Conservation (phyloP, 768 basidiomycete species). For the Naganishia antarctica region DNA sequence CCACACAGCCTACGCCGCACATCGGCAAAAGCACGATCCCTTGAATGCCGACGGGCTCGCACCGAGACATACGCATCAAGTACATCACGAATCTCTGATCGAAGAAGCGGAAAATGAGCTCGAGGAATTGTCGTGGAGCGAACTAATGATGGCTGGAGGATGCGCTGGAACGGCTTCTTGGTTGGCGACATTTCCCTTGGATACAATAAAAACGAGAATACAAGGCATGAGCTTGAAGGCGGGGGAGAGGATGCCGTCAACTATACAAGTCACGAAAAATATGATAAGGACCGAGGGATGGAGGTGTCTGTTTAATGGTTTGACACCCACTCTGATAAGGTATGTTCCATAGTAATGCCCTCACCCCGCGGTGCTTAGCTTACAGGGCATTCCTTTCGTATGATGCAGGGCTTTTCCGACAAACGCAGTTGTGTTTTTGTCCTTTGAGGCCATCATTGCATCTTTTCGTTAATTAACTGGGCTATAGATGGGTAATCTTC, state of each 20-base stretch:
- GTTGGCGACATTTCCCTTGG: slow-evolving; percentile 75
- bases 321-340: slow-evolving; percentile 76
- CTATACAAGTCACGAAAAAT: slow-evolving; percentile 30
- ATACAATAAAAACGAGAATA: slow-evolving; percentile 84
- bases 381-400: neutral
- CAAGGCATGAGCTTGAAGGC: slow-evolving; percentile 52
- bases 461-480: slow-evolving; percentile 14
- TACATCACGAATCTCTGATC: slow-evolving; percentile 52
- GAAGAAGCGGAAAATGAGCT: slow-evolving; percentile 52
- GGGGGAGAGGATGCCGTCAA: slow-evolving; percentile 19
- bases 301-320: slow-evolving; percentile 68
- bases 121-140: slow-evolving; percentile 54
- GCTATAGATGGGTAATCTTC: neutral
- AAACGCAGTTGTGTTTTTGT: slow-evolving; percentile 47
- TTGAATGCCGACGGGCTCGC: slow-evolving; percentile 27
- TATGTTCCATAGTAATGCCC: slow-evolving; percentile 46
- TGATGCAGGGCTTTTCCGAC: slow-evolving; percentile 36
- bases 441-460: slow-evolving; percentile 46
- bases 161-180: slow-evolving; percentile 73
- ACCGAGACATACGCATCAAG: slow-evolving; percentile 54
- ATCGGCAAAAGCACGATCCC: neutral
- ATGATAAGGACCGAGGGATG: slow-evolving; percentile 58
- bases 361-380: neutral
- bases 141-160: slow-evolving; percentile 67
- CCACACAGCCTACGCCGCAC: slow-evolving; percentile 18